Base-by-base conservation (phyloP, 768 basidiomycete species). In the Mycena pura region DNA sequence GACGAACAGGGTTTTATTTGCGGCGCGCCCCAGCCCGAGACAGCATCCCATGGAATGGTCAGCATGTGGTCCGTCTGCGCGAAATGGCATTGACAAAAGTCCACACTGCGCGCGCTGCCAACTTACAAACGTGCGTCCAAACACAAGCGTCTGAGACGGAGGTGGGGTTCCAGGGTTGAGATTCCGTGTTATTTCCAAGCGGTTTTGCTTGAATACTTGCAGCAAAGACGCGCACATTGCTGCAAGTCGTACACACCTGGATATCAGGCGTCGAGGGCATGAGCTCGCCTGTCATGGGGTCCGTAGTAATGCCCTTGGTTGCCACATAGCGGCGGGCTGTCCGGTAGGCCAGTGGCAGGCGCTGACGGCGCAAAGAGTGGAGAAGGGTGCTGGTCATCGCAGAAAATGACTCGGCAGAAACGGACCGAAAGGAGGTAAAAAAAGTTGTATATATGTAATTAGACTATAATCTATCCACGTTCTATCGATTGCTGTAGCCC, bases 61-160 rank as follows among this genome's bases (percentile, higher is more conserved):
- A 95, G 74, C 93, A 95, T 95, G 72, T 95, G 93, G 74, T 95
- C 90, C 43, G 91, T 91, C 90, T 90, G 15, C 28, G 41, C 21
- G 27, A n/a, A 7, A 2, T 34, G 31, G 40, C n/a, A 48, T 13
- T 53, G 44, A 59, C 51, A 50, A 38, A 54, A 47, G 52, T 40
- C 29, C 51, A 50, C 28, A 60, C 55, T 46, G 14, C 49, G 57
- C 47, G 56, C 25, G 32, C 17, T 38, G 32, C 34, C 19, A 13
- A 75, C 87, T 77, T 70, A 91, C 90, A 69, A 96, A 96, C 22
- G 87, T 91, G 70, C 86, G 88, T 0, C 96, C 96, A 69, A 96
- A 99, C 7, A 90, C 80, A 55, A 97, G 83, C 31, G 81, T 80
- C 2, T 86, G 83, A 11, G 88, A 80, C 0, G 87, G 82, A 2